Evolutionary conservation across 2,329 filamentous ascomycete species (phyloP).

Genomic region (Colletotrichum simmondsii): DNA sequence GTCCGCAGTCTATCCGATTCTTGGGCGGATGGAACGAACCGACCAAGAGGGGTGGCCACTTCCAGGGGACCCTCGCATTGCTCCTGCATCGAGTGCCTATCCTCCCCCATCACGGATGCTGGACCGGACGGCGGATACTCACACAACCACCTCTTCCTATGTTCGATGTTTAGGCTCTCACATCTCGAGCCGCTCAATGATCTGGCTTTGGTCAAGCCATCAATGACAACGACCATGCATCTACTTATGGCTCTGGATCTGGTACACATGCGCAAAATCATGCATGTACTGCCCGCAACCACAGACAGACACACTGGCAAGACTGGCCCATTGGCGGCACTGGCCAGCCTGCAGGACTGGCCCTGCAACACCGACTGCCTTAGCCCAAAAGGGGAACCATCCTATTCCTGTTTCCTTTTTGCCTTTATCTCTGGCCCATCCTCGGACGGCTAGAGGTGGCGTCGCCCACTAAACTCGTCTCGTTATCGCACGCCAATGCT

Average conservation of each 20-base stretch:
- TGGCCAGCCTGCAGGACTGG: neutral
- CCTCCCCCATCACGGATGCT: neutral
- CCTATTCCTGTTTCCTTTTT: slow-evolving; percentile 30
- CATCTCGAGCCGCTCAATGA: neutral
- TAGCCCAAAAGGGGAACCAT: slow-evolving; percentile 15
- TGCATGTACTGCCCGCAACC: too few species aligned
- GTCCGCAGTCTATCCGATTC: slow-evolving; percentile 10
- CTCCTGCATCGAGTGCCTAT: slow-evolving; percentile 23
- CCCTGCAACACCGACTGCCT: slow-evolving; percentile 5
- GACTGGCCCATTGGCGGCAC: neutral
- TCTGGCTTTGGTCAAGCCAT: neutral
- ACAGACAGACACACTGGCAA: neutral
- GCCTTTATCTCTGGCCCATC: slow-evolving; percentile 32
- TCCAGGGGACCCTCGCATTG: slow-evolving; percentile 29
- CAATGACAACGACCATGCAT: neutral
- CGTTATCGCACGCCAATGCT: slow-evolving; percentile 31
- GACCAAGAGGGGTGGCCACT: slow-evolving; percentile 15
- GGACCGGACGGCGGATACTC: neutral
- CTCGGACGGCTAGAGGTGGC: slow-evolving; percentile 30
- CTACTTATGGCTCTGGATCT: neutral
- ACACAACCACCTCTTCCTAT: neutral
- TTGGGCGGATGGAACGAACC: slow-evolving; percentile 30
- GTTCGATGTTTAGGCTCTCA: neutral
- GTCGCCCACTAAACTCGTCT: slow-evolving; percentile 29
- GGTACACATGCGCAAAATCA: neutral